A percentile compares a stretch with the other conserved stretches of the same genome.
Evolutionary conservation across 306 rosid species (phyloP).

Genomic region (Quercus cerris): DNA sequence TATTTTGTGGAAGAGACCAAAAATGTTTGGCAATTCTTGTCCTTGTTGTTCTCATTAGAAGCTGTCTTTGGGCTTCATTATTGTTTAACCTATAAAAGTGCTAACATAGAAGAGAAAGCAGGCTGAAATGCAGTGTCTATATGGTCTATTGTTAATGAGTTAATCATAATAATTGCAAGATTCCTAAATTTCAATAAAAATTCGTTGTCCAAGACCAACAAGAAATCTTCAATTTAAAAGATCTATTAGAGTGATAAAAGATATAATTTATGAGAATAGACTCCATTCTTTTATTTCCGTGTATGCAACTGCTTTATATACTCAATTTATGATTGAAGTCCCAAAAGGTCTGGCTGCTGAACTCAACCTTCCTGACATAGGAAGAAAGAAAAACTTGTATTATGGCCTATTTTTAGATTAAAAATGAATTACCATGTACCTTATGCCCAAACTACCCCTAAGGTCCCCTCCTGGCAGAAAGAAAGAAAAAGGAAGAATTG

Average conservation of each 20-base stretch:
- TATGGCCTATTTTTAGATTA: neutral
- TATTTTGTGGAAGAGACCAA: neutral
- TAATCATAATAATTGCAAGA: neutral
- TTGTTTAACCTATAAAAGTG: neutral
- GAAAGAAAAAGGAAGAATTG: neutral
- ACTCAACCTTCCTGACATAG: neutral
- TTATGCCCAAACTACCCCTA: neutral
- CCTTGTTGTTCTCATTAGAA: neutral
- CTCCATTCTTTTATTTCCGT: neutral
- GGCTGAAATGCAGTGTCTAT: neutral
- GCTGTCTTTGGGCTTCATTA: neutral
- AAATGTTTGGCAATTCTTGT: neutral
- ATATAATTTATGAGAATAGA: neutral
- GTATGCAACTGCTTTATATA: neutral
- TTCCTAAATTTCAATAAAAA: neutral
- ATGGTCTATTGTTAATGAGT: neutral
- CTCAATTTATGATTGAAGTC: neutral
- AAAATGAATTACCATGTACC: too few relatives aligned
- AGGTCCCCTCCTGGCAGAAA: neutral
- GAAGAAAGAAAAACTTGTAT: neutral
- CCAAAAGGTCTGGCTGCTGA: too few relatives aligned
- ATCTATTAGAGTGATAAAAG: neutral
- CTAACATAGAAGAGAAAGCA: neutral
- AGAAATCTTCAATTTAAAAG: neutral
- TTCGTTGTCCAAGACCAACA: neutral